These are phyloP conservation scores for Neurospora discreta DNA, from an alignment of 495 filamentous ascomycete species.

Conservation along the genomic window DNA sequence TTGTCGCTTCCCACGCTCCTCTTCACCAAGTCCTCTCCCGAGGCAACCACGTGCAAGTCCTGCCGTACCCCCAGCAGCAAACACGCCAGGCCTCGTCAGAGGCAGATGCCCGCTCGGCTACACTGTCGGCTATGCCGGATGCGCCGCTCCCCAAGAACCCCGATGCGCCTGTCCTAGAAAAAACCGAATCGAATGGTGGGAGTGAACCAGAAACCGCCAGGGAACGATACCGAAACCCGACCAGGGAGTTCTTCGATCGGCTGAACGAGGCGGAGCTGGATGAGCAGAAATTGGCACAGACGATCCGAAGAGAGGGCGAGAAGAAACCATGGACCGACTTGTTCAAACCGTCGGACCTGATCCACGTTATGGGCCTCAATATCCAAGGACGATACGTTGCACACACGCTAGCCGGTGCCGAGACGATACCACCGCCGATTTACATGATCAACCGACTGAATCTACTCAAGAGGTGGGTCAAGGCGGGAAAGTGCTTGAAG, in stretches of 20 bases:
- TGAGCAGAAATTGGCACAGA: neutral
- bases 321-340: neutral
- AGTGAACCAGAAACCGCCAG: neutral
- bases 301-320: neutral
- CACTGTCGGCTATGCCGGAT: neutral
- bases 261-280: neutral
- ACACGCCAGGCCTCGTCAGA: neutral
- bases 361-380: slow-evolving; percentile 44
- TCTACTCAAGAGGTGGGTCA: slow-evolving; percentile 13
- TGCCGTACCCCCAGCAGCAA: neutral
- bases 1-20: neutral
- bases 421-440: slow-evolving; percentile 16
- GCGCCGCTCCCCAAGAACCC: neutral
- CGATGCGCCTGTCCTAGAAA: neutral
- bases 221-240: neutral
- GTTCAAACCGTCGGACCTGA: slow-evolving; percentile 19
- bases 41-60: neutral
- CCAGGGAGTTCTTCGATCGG: neutral
- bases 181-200: neutral
- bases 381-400: slow-evolving; percentile 39
- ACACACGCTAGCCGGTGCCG: slow-evolving; percentile 31
- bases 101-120: neutral
- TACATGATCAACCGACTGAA: slow-evolving; percentile 17
- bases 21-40: neutral
- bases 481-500: slow-evolving; percentile 11